Conservation (phyloP, 2,329 filamentous ascomycete genomes). For the Monosporascus sp. region DNA sequence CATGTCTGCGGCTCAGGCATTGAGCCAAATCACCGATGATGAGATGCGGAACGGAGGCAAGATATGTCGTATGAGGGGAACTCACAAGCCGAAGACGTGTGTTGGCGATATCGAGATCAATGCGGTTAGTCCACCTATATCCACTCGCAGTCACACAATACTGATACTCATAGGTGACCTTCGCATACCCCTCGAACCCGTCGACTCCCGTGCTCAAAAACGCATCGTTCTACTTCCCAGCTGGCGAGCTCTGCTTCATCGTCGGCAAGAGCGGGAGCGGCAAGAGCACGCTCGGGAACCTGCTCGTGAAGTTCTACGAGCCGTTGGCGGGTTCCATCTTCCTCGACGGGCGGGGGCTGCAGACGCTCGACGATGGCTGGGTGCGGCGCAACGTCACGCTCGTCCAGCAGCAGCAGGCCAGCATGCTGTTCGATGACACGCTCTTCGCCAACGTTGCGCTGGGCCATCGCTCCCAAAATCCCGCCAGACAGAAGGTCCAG, state of each 20-base stretch:
- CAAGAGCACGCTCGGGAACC: constrained; percentile 81
- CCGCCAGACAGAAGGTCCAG: constrained; percentile 49
- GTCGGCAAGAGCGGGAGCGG: constrained; percentile 86
- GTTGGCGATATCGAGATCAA: constrained; percentile 65
- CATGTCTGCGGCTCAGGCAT: constrained; percentile 62
- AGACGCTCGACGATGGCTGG: constrained; percentile 64
- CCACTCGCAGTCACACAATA: constrained; percentile 2
- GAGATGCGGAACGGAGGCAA: constrained; percentile 21
- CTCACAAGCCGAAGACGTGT: constrained; percentile 39
- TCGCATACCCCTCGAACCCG: constrained; percentile 72
- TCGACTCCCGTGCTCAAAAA: constrained; percentile 54
- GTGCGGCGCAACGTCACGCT: constrained; percentile 72
- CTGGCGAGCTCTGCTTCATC: constrained; percentile 71
- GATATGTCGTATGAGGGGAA: constrained; percentile 26
- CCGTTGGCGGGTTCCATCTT: constrained; percentile 60
- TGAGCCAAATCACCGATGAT: constrained; percentile 42
- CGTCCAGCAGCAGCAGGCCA: constrained; percentile 85
- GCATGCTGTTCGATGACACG: constrained; percentile 75
- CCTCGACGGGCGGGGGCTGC: constrained; percentile 61
- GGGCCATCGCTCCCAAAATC: constrained; percentile 49
- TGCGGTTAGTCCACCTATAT: constrained; percentile 45
- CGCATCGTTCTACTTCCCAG: constrained; percentile 64
- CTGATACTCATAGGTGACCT: constrained; percentile 57
- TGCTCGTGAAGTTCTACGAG: constrained; percentile 74
- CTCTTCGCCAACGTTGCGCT: constrained; percentile 75